Evolutionary conservation across 2,329 filamentous ascomycete species (phyloP).

Genomic region (Zymoseptoria crescenta): DNA sequence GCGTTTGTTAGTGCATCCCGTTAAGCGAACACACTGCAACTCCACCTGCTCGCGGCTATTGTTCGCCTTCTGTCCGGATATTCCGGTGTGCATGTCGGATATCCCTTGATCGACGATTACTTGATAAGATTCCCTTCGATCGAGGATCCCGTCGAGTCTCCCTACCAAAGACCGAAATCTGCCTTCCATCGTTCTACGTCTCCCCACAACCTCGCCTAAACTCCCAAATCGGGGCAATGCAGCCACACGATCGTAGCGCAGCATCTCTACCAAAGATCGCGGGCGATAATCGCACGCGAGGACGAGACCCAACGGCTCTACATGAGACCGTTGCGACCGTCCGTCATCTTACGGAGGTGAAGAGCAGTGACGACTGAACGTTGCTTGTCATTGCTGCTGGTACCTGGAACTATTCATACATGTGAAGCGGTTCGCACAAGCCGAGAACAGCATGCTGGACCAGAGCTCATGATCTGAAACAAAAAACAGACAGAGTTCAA

Average conservation of each 20-base stretch:
- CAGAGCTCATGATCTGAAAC: not conserved
- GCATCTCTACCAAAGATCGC: not conserved
- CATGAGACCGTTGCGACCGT: not conserved
- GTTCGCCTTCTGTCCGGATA: no score
- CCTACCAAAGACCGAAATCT: not conserved
- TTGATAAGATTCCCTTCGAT: no score
- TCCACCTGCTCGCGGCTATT: no score
- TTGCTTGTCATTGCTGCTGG: not conserved
- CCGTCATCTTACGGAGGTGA: not conserved
- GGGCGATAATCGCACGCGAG: not conserved
- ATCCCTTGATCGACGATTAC: no score
- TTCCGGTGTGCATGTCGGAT: no score
- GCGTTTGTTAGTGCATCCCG: no score
- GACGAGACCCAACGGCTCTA: not conserved
- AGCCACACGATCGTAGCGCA: not conserved
- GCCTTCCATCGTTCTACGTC: not conserved
- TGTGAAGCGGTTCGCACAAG: no score
- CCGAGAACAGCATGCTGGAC: not conserved
- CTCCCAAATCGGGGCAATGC: not conserved
- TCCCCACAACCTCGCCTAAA: not conserved
- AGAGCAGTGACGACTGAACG: not conserved
- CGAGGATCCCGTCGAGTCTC: not conserved
- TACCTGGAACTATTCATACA: no score
- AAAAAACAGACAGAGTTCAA: not conserved
- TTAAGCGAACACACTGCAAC: no score